These are phyloP conservation scores for Cercospora canescens DNA, from an alignment of 2,329 filamentous ascomycete species.

Conservation along the genomic window DNA sequence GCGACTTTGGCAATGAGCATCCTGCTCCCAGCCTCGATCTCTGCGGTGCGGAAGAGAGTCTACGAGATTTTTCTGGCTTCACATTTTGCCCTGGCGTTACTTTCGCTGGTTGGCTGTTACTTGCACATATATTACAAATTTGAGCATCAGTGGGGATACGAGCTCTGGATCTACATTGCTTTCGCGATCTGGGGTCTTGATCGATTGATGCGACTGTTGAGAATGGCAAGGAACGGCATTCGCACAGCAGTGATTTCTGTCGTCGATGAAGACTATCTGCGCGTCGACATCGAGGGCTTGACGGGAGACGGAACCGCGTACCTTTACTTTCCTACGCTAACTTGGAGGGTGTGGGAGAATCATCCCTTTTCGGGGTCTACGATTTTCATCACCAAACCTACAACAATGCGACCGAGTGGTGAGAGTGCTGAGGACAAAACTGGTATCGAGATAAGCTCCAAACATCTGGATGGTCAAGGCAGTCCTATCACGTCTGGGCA, in stretches of 20 bases:
- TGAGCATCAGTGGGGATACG: background rate
- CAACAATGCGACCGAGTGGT: background rate
- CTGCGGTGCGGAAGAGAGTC: background rate
- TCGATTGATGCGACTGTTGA: background rate
- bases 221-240: background rate
- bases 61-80: background rate
- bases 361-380: background rate
- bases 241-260: background rate
- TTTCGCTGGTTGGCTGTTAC: background rate
- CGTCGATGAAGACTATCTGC: background rate
- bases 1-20: background rate
- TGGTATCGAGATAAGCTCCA: background rate
- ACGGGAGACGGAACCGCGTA: background rate
- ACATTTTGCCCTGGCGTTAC: background rate
- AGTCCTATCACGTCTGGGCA: too few relatives aligned
- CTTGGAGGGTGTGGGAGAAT: background rate
- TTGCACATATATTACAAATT: background rate
- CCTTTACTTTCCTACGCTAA: background rate
- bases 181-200: background rate
- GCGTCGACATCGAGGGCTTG: background rate
- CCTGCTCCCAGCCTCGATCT: background rate
- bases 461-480: background rate
- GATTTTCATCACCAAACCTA: background rate
- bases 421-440: background rate
- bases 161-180: background rate